Base-by-base conservation (phyloP, 73 alveolate genomes). In the Paramecium biaurelia region DNA sequence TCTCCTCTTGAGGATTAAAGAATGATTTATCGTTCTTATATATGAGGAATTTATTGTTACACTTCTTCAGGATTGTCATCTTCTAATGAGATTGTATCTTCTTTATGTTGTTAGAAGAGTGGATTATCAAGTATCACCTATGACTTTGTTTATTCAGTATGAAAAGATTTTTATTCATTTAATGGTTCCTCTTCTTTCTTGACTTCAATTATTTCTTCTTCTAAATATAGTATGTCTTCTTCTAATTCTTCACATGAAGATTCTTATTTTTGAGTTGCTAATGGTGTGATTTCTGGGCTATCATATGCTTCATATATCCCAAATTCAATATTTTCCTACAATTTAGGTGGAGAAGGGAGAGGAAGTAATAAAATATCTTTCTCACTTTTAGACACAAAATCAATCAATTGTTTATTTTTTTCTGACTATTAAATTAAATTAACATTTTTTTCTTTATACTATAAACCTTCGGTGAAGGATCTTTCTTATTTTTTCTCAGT, bases 1-100 rank as follows among this genome's bases (percentile, higher is more conserved):
- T 79, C 90, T n/a, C 90, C 90, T 45, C 28, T 79, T 38, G 90
- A 79, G 18, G 90, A 79, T 23, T 42, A 34, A 37, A 79, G 56
- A 10, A 43, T 23, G 0, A 79, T 47, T 45, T 79, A 11, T 47
- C 58, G n/a, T 35, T 72, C 56, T 34, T 32, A 34, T 12, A 67
- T 30, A 20, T 30, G 59, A 9, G 32, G 63, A 21, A 5, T 37
- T 72, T 14, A 15, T 38, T 38, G 4, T 57, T 35, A 18, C 6
- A 53, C 68, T 24, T 63, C 49, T 26, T 63, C 53, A 0, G 45
- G 37, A 34, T 74, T 34, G 3, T 37, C 45, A 21, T 37, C 87
- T 11, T 74, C 67, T 32, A 41, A 28, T 12, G 59, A 74, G 4
- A 74, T 74, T 34, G 67, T 74, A 34, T 74, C 34, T 74, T 74